Conservation (phyloP, 352 stramenopile genomes). For the Phytophthora hybrid region DNA sequence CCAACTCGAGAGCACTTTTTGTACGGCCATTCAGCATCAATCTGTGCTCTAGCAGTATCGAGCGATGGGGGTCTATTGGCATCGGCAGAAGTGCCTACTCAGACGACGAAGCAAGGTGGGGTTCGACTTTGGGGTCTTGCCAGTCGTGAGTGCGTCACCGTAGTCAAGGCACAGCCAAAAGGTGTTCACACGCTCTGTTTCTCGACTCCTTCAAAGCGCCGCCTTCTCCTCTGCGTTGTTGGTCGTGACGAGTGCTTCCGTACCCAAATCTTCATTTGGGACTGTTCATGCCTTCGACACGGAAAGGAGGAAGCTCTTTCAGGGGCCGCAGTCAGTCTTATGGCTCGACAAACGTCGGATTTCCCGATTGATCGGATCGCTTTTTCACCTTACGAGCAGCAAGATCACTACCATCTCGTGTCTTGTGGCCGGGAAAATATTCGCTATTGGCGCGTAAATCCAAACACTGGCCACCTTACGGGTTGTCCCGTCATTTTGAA, state of each 20-base stretch:
- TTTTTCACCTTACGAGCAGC: conserved; percentile 88
- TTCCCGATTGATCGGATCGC: conserved; percentile 75
- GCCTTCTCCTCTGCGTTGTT: conserved; percentile 61
- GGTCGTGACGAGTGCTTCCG: conserved; percentile 70
- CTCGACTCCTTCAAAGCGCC: conserved; percentile 36
- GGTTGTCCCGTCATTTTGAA: conserved; percentile 89
- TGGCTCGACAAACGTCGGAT: conserved; percentile 89
- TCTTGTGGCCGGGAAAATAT: conserved; percentile 93
- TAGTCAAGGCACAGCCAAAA: conserved; percentile 60
- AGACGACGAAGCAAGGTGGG: conserved; percentile 30
- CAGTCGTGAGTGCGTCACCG: conserved; percentile 47
- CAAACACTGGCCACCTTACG: conserved; percentile 60
- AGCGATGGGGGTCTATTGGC: conserved; percentile 51
- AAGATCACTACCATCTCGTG: conserved; percentile 70
- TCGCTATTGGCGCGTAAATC: conserved; percentile 89
- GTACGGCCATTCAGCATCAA: conserved; percentile 42
- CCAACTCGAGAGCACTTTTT: conserved; percentile 49
- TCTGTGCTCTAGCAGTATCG: conserved; percentile 57
- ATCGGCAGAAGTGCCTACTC: conserved; percentile 52
- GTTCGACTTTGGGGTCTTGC: conserved; percentile 69
- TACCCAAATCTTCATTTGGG: conserved; percentile 83
- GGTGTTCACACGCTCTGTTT: conserved; percentile 64
- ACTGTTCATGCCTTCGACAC: conserved; percentile 48
- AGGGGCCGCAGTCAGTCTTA: conserved; percentile 38
- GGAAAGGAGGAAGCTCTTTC: neutral